phyloP scores from a whole-genome alignment of 257 asterid species.

The Nicotiana obtusifolia region DNA sequence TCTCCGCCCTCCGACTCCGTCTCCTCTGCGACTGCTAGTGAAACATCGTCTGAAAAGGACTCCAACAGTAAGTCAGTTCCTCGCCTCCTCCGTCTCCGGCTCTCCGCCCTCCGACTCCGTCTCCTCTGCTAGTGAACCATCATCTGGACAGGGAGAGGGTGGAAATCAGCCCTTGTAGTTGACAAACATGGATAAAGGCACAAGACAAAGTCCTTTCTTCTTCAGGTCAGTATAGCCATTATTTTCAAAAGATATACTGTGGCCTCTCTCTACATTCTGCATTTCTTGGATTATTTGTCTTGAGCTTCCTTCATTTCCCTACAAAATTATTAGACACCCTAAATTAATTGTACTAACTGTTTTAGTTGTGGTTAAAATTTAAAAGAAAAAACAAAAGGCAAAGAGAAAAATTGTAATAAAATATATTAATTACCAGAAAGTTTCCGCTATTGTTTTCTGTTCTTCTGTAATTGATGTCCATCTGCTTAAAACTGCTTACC shows the following conservation, averaged over 20 bases:
- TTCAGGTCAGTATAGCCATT: conserved; percentile 25
- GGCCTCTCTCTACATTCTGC: conserved; percentile 13
- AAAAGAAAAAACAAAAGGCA: background rate
- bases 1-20: no score
- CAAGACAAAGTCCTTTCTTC: conserved; percentile 50
- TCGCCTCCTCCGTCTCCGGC: no score
- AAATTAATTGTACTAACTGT: background rate
- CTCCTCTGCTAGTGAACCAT: no score
- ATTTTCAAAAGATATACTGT: conserved; percentile 21
- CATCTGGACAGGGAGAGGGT: no score
- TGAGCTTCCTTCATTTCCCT: conserved; percentile 26
- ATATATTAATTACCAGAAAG: conserved; percentile 24
- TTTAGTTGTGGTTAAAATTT: no score
- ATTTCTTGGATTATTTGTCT: conserved; percentile 15
- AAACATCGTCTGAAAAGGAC: no score
- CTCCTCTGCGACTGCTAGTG: no score
- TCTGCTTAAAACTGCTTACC: conserved; percentile 39
- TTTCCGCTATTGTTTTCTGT: conserved; percentile 21
- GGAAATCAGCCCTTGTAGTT: conserved; percentile 24
- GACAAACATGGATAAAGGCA: conserved; percentile 46
- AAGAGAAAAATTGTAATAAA: background rate
- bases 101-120: no score
- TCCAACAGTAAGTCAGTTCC: no score
- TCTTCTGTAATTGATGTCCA: conserved; percentile 32
- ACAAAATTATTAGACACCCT: background rate